Conservation (phyloP, 2,329 filamentous ascomycete species). For the Hypomyces rosellus region DNA sequence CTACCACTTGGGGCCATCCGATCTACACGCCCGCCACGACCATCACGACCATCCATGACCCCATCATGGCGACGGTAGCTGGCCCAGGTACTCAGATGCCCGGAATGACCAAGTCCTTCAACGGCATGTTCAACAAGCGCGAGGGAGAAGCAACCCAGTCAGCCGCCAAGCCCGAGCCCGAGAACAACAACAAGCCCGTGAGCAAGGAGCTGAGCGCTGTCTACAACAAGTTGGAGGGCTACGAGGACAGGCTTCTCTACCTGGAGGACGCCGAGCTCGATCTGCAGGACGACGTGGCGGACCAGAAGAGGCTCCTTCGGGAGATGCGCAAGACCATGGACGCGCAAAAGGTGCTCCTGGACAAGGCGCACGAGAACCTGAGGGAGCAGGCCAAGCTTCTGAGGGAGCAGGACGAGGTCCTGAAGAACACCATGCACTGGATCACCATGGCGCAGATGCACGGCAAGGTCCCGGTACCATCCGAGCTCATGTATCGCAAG, state of each 20-base stretch:
- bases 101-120: not conserved
- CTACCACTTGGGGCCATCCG: too few relatives aligned
- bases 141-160: not conserved
- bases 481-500: not conserved
- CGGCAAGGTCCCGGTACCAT: constrained; percentile 7
- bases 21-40: too few relatives aligned
- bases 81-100: not conserved
- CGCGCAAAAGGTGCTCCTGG: constrained; percentile 1
- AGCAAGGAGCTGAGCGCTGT: not conserved
- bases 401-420: not conserved
- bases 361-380: not conserved
- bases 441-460: constrained; percentile 9
- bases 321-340: not conserved
- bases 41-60: too few relatives aligned
- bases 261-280: not conserved
- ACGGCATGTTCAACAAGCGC: constrained; percentile 1
- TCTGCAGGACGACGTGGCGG: not conserved
- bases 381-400: not conserved
- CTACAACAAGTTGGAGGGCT: not conserved
- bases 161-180: not conserved
- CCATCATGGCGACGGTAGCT: too few relatives aligned
- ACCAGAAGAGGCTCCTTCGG: not conserved
- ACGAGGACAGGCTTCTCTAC: not conserved
- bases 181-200: not conserved
- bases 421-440: constrained; percentile 10